A percentile compares a stretch with the other conserved stretches of the same genome.
phyloP scores from a whole-genome alignment of 2,329 filamentous ascomycete genomes.

The Ophiostoma ulmi region DNA sequence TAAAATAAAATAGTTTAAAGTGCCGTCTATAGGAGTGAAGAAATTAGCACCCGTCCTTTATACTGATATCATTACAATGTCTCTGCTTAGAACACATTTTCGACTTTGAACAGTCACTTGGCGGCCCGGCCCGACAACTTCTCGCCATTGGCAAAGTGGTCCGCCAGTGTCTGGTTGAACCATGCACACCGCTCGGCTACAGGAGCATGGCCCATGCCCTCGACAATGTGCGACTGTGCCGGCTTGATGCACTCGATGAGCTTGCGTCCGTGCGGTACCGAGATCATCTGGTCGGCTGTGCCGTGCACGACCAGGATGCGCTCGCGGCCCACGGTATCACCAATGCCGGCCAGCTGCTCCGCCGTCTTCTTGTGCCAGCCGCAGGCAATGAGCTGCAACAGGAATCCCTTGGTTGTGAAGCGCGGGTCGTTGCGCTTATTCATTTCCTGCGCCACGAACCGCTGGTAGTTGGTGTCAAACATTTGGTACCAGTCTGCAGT shows the following conservation, averaged over 20 bases:
- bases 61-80: not conserved
- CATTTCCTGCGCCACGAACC: slow-evolving; percentile 75
- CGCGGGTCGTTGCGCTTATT: slow-evolving; percentile 59
- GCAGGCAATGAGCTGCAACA: slow-evolving; percentile 72
- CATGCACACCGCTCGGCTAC: slow-evolving; percentile 65
- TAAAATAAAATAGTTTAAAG: not conserved
- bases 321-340: slow-evolving; percentile 63
- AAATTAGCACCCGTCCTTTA: not conserved
- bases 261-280: slow-evolving; percentile 61
- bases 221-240: slow-evolving; percentile 56
- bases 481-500: slow-evolving; percentile 23
- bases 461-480: slow-evolving; percentile 74
- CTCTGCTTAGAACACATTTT: too few relatives aligned
- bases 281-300: slow-evolving; percentile 71
- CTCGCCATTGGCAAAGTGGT: slow-evolving; percentile 50
- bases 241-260: slow-evolving; percentile 62
- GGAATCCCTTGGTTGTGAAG: slow-evolving; percentile 63
- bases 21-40: not conserved
- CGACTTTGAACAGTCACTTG: not conserved
- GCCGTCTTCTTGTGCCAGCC: slow-evolving; percentile 73
- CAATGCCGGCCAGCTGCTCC: slow-evolving; percentile 60
- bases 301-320: slow-evolving; percentile 77
- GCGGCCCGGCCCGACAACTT: slow-evolving; percentile 35
- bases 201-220: slow-evolving; percentile 70
- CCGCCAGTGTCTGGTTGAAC: slow-evolving; percentile 61